Conservation (phyloP, 768 basidiomycete genomes). For the Rhizopogon sp. region DNA sequence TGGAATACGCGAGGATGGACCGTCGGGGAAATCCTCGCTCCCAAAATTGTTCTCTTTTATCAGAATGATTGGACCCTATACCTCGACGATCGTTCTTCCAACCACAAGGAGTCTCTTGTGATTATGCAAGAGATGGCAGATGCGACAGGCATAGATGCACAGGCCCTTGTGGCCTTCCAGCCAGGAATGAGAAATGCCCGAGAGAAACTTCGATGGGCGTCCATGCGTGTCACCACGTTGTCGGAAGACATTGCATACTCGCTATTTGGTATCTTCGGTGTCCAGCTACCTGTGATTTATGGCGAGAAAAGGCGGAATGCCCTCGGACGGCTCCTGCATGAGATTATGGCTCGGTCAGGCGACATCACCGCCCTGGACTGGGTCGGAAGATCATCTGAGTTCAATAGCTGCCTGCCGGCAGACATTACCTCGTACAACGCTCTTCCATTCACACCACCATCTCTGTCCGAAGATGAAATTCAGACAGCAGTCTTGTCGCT, state of each 20-base stretch:
- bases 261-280: neutral
- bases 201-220: neutral
- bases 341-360: neutral
- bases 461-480: no score
- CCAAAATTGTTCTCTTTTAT: neutral
- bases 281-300: neutral
- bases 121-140: neutral
- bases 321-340: neutral
- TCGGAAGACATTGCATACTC: conserved; percentile 3
- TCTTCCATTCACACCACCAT: no score
- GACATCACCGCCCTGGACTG: neutral
- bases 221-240: neutral
- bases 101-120: neutral
- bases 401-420: neutral
- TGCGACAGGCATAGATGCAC: neutral
- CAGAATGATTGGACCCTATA: neutral
- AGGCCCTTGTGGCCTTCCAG: neutral
- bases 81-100: neutral
- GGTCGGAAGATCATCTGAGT: neutral
- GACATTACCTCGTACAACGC: neutral
- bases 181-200: neutral
- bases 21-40: neutral
- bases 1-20: conserved; percentile 3
- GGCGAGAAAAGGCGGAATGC: neutral
- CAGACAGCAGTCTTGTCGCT: no score